Conservation (phyloP, 129 eudicot species). For the Oenanthe sinensis region DNA sequence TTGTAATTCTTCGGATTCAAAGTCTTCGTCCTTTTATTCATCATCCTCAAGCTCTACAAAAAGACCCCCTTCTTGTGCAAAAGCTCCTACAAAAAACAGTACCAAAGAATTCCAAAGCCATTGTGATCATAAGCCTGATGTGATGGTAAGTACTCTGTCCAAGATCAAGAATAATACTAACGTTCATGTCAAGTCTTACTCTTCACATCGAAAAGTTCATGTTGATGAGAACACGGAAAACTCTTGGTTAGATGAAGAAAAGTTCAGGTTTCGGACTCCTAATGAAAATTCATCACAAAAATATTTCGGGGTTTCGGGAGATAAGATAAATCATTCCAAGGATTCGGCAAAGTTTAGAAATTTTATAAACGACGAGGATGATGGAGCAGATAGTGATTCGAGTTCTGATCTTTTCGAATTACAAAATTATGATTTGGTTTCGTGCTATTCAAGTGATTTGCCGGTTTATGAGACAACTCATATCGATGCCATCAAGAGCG, state of each 20-base stretch:
- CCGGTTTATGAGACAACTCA: conserved; percentile 91
- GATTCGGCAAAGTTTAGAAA: conserved; percentile 17
- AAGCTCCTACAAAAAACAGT: conserved; percentile 38
- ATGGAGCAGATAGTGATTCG: conserved; percentile 89
- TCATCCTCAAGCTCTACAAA: conserved; percentile 45
- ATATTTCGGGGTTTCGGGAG: conserved; percentile 20
- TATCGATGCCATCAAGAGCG: conserved; percentile 61
- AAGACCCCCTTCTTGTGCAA: conserved; percentile 60
- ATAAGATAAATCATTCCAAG: conserved; percentile 11
- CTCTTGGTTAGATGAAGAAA: conserved; percentile 19
- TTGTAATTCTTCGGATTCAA: conserved; percentile 27
- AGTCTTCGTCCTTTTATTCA: conserved; percentile 33
- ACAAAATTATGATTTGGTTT: conserved; percentile 45
- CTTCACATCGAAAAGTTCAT: background rate
- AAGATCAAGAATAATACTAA: conserved; percentile 17
- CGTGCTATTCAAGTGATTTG: conserved; percentile 46
- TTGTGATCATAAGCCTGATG: conserved; percentile 24
- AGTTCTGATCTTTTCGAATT: conserved; percentile 95
- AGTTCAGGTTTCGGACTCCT: conserved; percentile 17
- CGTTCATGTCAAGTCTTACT: conserved; percentile 5
- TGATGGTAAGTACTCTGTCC: background rate
- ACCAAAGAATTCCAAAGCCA: conserved; percentile 27
- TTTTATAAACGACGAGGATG: conserved; percentile 29
- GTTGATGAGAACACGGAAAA: background rate
- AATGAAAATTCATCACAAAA: conserved; percentile 27